Evolutionary conservation across 23 red algal species (phyloP), one percentile per base, ranked within the genome.

Genomic region (Cyanidioschyzon merolae): DNA sequence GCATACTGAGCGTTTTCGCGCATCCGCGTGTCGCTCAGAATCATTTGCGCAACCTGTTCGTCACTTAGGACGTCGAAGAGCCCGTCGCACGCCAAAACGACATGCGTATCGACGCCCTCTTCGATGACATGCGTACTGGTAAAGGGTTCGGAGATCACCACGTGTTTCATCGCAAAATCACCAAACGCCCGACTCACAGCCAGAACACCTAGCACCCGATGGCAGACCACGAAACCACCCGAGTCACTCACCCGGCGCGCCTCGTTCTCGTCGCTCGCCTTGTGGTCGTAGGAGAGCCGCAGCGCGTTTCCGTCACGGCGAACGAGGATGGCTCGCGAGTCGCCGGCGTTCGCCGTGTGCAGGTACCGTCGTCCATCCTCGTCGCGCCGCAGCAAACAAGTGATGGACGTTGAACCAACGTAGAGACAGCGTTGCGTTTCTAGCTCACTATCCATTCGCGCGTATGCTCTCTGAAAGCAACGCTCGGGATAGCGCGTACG

Each of bases 1-100:
- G 63, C 63, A 25, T 32, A 35, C 63, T 71, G 63, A 7, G 63
- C 63, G 29, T 71, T 35, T 3, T 32, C 63, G 7, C 63, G 63
- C 63, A 35, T 35, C 63, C 30, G n/a, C 63, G 29, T 35, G 7
- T 25, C 21, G n/a, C 7, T 35, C 30, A 15, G 63, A 71, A 87
- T 88, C 35, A 86, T 80, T 1, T 37, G 31, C 26, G 90, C 84
- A 2, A 80, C 88, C 74, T 80, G 79, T 24, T 79, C 83, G 57
- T 89, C 88, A 17, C 67, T 68, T 41, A 98, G 83, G 77, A 98
- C 89, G 41, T 98, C 94, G 84, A 88, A 98, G 67, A 98, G 80
- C 36, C 94, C 94, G 68, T 98, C 94, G 77, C 88, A 92, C 12
- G 94, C 94, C 0, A 98, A 77, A 17, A 98, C 79, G 12, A 98